Conservation (phyloP, 352 stramenopile species). For the Phytophthora ramorum region DNA sequence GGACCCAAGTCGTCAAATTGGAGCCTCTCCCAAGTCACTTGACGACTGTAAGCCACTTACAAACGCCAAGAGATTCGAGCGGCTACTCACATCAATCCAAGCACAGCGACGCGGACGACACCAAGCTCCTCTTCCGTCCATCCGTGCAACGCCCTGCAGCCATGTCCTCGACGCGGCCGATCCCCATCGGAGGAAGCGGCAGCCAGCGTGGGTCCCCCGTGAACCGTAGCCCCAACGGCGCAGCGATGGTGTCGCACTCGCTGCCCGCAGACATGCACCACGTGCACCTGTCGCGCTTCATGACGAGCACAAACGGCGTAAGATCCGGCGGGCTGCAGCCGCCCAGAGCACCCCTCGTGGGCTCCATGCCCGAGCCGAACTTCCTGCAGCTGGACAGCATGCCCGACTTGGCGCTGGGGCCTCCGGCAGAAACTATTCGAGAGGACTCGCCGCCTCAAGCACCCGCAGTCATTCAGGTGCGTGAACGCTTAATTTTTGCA, state of each 20-base stretch:
- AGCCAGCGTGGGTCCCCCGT: constrained; percentile 55
- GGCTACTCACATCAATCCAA: constrained; percentile 11
- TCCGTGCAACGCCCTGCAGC: not conserved
- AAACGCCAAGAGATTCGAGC: not conserved
- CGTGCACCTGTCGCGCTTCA: constrained; percentile 44
- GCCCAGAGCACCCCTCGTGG: constrained; percentile 60
- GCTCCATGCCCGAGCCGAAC: constrained; percentile 68
- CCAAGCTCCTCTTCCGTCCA: constrained; percentile 10
- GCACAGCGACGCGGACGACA: constrained; percentile 14
- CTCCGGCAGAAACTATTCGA: constrained; percentile 38
- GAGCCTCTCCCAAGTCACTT: constrained; percentile 18
- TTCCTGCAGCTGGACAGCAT: constrained; percentile 62
- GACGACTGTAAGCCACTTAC: constrained; percentile 1
- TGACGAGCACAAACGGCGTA: constrained; percentile 29
- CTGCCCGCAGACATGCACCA: constrained; percentile 65
- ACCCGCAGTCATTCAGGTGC: constrained; percentile 60
- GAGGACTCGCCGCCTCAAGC: constrained; percentile 36
- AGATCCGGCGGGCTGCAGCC: constrained; percentile 46
- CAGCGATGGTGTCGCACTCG: constrained; percentile 57
- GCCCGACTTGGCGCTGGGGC: constrained; percentile 65
- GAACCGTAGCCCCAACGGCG: constrained; percentile 25
- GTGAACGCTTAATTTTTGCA: not conserved
- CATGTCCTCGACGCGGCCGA: constrained; percentile 59
- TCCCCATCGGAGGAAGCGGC: constrained; percentile 53
- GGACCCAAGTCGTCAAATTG: not conserved